These are phyloP conservation scores for Coemansia sp. DNA, from an alignment of 192 early-diverging fungal genomes.

Conservation along the genomic window DNA sequence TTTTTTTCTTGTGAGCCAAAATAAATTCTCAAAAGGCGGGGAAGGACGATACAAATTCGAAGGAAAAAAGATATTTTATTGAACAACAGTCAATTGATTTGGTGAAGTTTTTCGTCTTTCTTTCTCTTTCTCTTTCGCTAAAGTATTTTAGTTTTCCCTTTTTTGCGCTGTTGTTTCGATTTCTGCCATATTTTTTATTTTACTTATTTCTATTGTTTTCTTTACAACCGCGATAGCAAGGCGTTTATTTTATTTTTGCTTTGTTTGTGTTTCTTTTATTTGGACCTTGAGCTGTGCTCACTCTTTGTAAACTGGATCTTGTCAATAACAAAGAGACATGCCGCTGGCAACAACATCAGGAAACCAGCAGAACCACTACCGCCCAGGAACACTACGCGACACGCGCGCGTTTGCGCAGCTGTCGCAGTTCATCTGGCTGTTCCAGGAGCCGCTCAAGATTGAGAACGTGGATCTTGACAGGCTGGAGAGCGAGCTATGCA, in stretches of 20 bases:
- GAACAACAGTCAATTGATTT: no score
- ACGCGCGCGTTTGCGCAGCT: conserved; percentile 41
- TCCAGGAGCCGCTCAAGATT: conserved; percentile 22
- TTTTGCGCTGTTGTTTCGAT: no score
- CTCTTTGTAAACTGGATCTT: neutral
- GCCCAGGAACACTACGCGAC: conserved; percentile 19
- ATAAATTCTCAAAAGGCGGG: neutral
- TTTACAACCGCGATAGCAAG: no score
- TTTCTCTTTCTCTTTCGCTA: no score
- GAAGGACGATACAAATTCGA: no score
- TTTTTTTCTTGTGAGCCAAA: neutral
- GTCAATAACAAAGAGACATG: conserved; percentile 10
- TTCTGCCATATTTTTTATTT: no score
- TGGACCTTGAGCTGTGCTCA: neutral
- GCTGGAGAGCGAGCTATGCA: conserved; percentile 27
- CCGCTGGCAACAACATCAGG: conserved; percentile 17
- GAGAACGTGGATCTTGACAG: conserved; percentile 18
- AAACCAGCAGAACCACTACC: neutral
- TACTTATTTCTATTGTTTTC: no score
- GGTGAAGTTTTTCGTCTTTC: no score
- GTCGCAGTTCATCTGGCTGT: conserved; percentile 26
- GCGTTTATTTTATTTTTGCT: neutral
- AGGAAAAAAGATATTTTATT: no score
- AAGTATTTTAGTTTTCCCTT: no score
- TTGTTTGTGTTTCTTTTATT: neutral